Percentiles rank a stretch among this genome's conserved stretches.
These are phyloP conservation scores for Hymenoscyphus linearis DNA, from an alignment of 2,329 filamentous ascomycete species.

Conservation along the genomic window DNA sequence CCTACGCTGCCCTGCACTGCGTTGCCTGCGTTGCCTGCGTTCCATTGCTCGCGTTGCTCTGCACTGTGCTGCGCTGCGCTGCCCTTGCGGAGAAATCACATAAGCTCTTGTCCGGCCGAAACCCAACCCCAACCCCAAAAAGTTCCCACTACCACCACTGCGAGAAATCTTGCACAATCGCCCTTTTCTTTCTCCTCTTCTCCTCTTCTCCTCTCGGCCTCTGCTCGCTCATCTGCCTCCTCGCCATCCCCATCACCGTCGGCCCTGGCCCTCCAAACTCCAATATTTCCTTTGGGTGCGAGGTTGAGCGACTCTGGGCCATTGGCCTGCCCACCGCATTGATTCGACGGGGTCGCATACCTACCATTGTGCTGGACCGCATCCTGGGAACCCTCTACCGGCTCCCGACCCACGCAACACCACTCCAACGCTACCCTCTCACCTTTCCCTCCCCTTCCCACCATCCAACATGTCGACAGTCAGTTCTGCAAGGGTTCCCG, in stretches of 20 bases:
- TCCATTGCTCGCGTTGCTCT: no score
- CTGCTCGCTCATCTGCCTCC: neutral
- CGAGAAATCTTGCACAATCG: neutral
- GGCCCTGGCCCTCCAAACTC: neutral
- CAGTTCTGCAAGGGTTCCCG: constrained; percentile 20
- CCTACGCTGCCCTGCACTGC: no score
- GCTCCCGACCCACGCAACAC: constrained; percentile 1
- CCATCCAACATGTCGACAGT: constrained; percentile 27
- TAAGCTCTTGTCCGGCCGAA: neutral
- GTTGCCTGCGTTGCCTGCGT: no score
- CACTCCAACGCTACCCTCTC: neutral
- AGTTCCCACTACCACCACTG: neutral
- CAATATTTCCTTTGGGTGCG: neutral
- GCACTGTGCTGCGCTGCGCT: neutral
- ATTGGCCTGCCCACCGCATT: neutral
- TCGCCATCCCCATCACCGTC: neutral
- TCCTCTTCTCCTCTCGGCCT: neutral
- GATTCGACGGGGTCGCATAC: neutral
- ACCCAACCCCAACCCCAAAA: neutral
- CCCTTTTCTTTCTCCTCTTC: neutral
- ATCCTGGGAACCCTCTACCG: neutral
- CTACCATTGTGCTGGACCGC: neutral
- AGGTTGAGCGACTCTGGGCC: neutral
- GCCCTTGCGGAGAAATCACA: neutral
- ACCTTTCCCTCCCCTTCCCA: neutral